phyloP scores from a whole-genome alignment of 2,329 filamentous ascomycete species.

The Mollisia scopiformis region DNA sequence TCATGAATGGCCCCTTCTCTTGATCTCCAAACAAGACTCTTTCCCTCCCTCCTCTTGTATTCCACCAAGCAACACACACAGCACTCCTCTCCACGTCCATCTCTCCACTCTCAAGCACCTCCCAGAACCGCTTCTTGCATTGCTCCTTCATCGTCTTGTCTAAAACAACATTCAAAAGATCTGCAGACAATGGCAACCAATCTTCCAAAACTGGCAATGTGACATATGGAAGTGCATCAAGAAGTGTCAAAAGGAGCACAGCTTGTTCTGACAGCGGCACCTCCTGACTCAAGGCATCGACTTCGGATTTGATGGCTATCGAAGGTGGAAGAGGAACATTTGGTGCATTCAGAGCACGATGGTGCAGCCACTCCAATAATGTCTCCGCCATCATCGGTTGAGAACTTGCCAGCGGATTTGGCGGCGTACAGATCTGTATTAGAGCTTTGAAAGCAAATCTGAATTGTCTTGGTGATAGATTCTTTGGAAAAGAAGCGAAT shows the following conservation, averaged over 20 bases:
- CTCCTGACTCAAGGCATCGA: constrained; percentile 32
- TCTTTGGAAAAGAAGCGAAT: constrained; percentile 67
- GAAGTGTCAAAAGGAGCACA: constrained; percentile 63
- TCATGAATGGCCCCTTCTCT: constrained; percentile 32
- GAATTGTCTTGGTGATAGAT: constrained; percentile 70
- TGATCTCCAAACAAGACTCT: constrained; percentile 30
- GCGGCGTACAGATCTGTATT: constrained; percentile 66
- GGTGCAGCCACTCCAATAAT: constrained; percentile 65
- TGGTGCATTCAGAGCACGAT: constrained; percentile 59
- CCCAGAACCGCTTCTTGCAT: constrained; percentile 68
- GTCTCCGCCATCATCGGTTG: constrained; percentile 67
- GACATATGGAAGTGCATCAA: constrained; percentile 67
- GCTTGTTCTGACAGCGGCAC: constrained; percentile 61
- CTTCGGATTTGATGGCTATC: constrained; percentile 26
- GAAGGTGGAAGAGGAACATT: constrained; percentile 43
- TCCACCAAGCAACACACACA: constrained; percentile 72
- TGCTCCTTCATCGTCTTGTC: constrained; percentile 56
- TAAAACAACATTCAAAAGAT: constrained; percentile 58
- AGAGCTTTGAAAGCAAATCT: constrained; percentile 71
- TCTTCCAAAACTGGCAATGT: constrained; percentile 61
- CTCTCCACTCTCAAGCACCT: constrained; percentile 63
- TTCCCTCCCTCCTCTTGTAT: constrained; percentile 46
- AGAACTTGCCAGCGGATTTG: constrained; percentile 60
- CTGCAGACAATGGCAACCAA: constrained; percentile 66
- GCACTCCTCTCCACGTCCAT: constrained; percentile 72